A percentile compares a stretch with the other conserved stretches of the same genome.
Conservation (phyloP, 129 eudicot species). For the Mikania micrantha region DNA sequence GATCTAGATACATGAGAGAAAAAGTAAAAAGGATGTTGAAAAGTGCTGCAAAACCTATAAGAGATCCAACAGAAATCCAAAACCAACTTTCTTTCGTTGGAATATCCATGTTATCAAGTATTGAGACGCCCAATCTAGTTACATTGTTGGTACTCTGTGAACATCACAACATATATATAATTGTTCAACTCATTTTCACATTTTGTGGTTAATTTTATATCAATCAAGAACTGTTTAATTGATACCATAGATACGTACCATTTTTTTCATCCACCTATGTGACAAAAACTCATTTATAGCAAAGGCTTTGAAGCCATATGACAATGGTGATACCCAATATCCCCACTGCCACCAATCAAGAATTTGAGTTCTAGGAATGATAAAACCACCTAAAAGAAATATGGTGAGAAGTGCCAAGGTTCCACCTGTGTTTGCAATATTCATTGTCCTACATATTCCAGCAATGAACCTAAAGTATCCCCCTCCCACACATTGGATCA, state of each 20-base stretch:
- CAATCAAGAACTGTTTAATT: too few species aligned
- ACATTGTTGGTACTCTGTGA: slow-evolving; percentile 35
- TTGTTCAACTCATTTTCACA: background rate
- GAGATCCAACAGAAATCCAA: slow-evolving; percentile 36
- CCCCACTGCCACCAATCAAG: slow-evolving; percentile 42
- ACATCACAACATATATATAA: background rate
- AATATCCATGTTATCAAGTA: slow-evolving; percentile 27
- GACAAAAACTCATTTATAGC: slow-evolving; percentile 43
- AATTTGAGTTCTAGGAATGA: slow-evolving; percentile 42
- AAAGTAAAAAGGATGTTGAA: slow-evolving; percentile 39
- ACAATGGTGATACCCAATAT: slow-evolving; percentile 50
- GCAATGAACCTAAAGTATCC: slow-evolving; percentile 60
- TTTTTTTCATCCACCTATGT: slow-evolving; percentile 49
- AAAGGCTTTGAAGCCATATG: slow-evolving; percentile 46
- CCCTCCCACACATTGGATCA: slow-evolving; percentile 67
- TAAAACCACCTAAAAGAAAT: slow-evolving; percentile 74
- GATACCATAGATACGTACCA: too few species aligned
- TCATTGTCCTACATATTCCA: slow-evolving; percentile 66
- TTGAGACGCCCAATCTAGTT: slow-evolving; percentile 37
- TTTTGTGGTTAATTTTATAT: background rate
- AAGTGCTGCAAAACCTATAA: slow-evolving; percentile 36
- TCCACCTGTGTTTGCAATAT: slow-evolving; percentile 71
- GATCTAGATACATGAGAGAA: slow-evolving; percentile 36
- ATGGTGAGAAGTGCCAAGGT: slow-evolving; percentile 48
- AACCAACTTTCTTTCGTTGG: slow-evolving; percentile 30